Percentiles rank a stretch among this genome's conserved stretches.
Conservation (phyloP, 1,284 basidiomycete genomes). For the Cystobasidium sp. region DNA sequence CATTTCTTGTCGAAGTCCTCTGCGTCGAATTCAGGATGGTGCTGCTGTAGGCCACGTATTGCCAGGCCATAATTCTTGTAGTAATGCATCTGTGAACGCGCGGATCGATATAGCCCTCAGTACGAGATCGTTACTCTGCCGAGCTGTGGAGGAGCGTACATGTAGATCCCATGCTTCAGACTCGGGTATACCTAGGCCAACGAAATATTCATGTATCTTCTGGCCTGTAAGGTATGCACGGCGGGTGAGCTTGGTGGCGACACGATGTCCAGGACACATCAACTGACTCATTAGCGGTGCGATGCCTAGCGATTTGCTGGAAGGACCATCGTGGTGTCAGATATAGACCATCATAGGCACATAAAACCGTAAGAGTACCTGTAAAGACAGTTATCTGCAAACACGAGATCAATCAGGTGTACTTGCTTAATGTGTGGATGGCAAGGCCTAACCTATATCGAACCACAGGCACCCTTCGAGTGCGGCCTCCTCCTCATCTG, state of each 20-base stretch:
- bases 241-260: neutral
- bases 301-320: conserved; percentile 37
- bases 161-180: conserved; percentile 37
- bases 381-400: conserved; percentile 42
- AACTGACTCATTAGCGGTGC: conserved; percentile 42
- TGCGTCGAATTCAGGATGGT: conserved; percentile 42
- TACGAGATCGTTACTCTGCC: neutral
- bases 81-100: conserved; percentile 24
- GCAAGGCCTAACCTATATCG: conserved; percentile 34
- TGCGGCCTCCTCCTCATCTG: neutral
- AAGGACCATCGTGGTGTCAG: neutral
- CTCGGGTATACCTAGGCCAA: conserved; percentile 32
- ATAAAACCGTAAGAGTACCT: conserved; percentile 3
- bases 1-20: conserved; percentile 38
- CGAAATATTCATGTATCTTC: conserved; percentile 43
- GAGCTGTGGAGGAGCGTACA: neutral
- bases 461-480: conserved; percentile 33
- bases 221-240: conserved; percentile 9
- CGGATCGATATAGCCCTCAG: neutral
- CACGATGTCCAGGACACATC: neutral
- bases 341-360: neutral
- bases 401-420: too few relatives aligned
- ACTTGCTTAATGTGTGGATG: too few relatives aligned
- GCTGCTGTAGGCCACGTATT: conserved; percentile 38
- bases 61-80: conserved; percentile 43